phyloP scores from a whole-genome alignment of 2,329 filamentous ascomycete genomes.

The Ophiostoma novo-ulmi region DNA sequence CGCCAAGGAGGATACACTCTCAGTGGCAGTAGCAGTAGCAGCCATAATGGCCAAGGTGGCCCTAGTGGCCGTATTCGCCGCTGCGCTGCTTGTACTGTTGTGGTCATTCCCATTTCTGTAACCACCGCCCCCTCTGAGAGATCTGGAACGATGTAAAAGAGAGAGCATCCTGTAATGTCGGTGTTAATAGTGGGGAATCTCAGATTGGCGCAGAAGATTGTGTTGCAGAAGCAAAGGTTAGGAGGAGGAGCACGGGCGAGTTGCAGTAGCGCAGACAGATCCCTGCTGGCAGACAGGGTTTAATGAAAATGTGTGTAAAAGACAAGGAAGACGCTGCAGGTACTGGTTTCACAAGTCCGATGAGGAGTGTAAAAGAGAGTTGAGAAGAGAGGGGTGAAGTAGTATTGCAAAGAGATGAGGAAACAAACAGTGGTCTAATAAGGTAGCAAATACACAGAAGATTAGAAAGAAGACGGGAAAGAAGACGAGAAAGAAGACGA shows the following conservation, averaged over 20 bases:
- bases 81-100: not conserved
- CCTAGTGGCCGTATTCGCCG: not conserved
- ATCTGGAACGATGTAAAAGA: conserved; percentile 8
- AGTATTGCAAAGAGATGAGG: not conserved
- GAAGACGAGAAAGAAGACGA: not conserved
- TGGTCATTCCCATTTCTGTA: conserved; percentile 2
- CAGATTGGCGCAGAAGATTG: not conserved
- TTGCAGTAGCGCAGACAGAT: conserved; percentile 6
- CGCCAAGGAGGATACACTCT: conserved; percentile 1
- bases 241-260: conserved; percentile 5
- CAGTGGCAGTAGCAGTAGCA: not conserved
- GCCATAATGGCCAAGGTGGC: not conserved
- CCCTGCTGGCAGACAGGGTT: conserved; percentile 3
- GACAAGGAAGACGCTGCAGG: conserved; percentile 12
- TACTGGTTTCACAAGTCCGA: conserved; percentile 9
- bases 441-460: not conserved
- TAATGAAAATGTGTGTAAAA: not conserved
- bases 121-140: not conserved
- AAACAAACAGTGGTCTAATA: not conserved
- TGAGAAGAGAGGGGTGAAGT: not conserved
- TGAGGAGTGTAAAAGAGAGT: not conserved
- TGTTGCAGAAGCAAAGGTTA: conserved; percentile 2
- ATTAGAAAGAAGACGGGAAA: not conserved
- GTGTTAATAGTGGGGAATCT: conserved; percentile 8
- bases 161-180: conserved; percentile 14